Evolutionary conservation across 2,329 filamentous ascomycete genomes (phyloP), one percentile per base, ranked within the genome.

Genomic region (Trichophyton mentagrophytes): DNA sequence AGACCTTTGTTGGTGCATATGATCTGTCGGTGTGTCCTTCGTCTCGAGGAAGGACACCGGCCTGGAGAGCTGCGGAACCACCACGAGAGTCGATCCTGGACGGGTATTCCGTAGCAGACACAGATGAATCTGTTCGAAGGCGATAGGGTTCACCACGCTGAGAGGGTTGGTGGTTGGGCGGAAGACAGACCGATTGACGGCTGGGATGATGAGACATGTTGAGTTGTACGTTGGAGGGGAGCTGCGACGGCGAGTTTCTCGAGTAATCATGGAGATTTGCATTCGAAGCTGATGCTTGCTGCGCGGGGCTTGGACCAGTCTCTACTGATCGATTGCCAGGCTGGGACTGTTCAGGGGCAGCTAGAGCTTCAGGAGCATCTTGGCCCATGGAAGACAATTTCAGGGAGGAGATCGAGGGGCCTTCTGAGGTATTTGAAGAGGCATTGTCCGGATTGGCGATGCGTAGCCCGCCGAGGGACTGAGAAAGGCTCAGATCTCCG

Each of bases 361-460:
- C 17, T 9, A n/a, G 22, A 9, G 36, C 20, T 25, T 25, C 40
- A 25, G 55, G 22, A 13, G 40, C 17, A 20, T 44, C 36, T 3
- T 57, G 55, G 13, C 40, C 36, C 7, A 8, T 20, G 11, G 55
- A 44, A 3, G 55, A 36, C 22, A 25, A 15, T 40, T 42, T 57
- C 40, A 42, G 22, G 27, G 55, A 42, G 36, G 33, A 40, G 33
- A 17, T 20, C 17, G 33, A 40, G 9, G 55, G 55, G 13, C 36
- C 36, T 7, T 75, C 71, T 30, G 72, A 69, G 53, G 69, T 70
- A 64, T 71, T 69, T 60, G 73, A 66, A 63, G 78, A 78, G 63
- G 83, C 81, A 76, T 93, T 85, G 77, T 96, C 91, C 60, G 92
- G 92, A 74, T 97, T 99, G 69, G 93, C 92, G 74, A 99, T 97